Evolutionary conservation across 2,329 filamentous ascomycete genomes (phyloP).

Genomic region (Colletotrichum plurivorum): DNA sequence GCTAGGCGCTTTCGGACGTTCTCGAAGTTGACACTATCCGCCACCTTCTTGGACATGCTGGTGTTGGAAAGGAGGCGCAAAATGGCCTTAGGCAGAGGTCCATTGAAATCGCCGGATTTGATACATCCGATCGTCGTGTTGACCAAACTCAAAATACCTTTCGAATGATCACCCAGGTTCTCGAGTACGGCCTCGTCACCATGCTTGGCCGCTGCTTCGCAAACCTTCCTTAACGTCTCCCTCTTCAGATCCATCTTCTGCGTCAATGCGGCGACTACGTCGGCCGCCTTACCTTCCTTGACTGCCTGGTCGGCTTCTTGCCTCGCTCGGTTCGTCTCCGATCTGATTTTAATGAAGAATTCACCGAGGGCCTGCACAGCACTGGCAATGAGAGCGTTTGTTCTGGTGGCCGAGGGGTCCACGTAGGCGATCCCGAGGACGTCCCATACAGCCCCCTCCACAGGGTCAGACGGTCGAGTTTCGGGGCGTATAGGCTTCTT

Average conservation of each 20-base stretch:
- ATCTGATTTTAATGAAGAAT: slow-evolving; percentile 62
- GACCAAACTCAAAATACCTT: slow-evolving; percentile 68
- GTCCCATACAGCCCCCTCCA: slow-evolving; percentile 68
- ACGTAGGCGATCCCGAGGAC: slow-evolving; percentile 65
- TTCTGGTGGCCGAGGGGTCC: slow-evolving; percentile 55
- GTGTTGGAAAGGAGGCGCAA: slow-evolving; percentile 73
- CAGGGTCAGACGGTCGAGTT: slow-evolving; percentile 59
- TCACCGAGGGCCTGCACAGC: slow-evolving; percentile 67
- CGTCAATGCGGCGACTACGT: slow-evolving; percentile 55
- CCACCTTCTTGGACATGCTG: slow-evolving; percentile 72
- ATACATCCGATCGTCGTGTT: slow-evolving; percentile 69
- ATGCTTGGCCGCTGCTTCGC: slow-evolving; percentile 68
- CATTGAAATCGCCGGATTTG: slow-evolving; percentile 65
- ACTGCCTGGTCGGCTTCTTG: slow-evolving; percentile 59
- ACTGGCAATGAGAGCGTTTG: slow-evolving; percentile 57
- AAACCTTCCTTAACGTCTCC: slow-evolving; percentile 63
- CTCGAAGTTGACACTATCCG: slow-evolving; percentile 76
- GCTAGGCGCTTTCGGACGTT: slow-evolving; percentile 74
- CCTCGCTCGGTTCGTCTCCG: slow-evolving; percentile 63
- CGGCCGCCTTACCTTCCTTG: slow-evolving; percentile 57
- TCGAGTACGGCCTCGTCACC: slow-evolving; percentile 70
- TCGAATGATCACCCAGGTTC: slow-evolving; percentile 71
- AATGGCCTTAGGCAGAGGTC: slow-evolving; percentile 68
- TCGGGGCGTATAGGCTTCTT: slow-evolving; percentile 59
- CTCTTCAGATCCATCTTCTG: slow-evolving; percentile 60